Base-by-base conservation (phyloP, 257 asterid species). In the Penstemon barbatus region DNA sequence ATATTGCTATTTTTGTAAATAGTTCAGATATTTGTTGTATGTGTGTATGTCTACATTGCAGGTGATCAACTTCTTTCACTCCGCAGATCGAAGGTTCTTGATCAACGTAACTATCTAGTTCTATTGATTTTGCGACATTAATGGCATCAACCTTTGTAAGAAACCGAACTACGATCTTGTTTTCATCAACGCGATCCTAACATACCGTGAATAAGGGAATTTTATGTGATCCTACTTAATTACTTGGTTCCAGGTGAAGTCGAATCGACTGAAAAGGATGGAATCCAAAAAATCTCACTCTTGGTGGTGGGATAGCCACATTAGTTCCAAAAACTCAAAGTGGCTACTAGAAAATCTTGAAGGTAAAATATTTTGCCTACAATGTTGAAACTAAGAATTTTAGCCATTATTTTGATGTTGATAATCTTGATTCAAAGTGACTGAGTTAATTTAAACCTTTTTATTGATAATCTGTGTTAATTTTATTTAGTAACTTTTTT, bases 251-350 rank as follows among this genome's bases (percentile, higher is more conserved):
- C 81, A 84, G 90, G 79, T 57, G 66, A 86, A 71, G 81, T 77
- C 83, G 1, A 76, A 79, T 51, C 86, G 52, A 66, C 57, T 84
- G 87, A 84, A 56, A 79, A 79, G 84, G 78, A 37, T 61, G 56
- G 81, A 78, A 8, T 78, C 86, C 6, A 86, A 71, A 71, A 88
- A 86, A 72, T 80, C 93, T 42, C 83, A 86, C 76, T 83, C 93
- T 2, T 88, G 96, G 96, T 88, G 90, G 93, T 86, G 96, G 93
- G 87, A 88, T 76, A 88, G 92, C 84, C 96, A 88, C 77, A 61
- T 88, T 65, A 81, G 92, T 76, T 84, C 96, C 48, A 88, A 80
- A 71, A 84, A 86, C 86, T 80, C 85, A 9, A 88, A 73, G 79
- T 88, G 96, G 91, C 87, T 88, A 25, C 84, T 75, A 71, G 87